Evolutionary conservation across 2,329 filamentous ascomycete genomes (phyloP).

Genomic region (Verticillium klebahnii): DNA sequence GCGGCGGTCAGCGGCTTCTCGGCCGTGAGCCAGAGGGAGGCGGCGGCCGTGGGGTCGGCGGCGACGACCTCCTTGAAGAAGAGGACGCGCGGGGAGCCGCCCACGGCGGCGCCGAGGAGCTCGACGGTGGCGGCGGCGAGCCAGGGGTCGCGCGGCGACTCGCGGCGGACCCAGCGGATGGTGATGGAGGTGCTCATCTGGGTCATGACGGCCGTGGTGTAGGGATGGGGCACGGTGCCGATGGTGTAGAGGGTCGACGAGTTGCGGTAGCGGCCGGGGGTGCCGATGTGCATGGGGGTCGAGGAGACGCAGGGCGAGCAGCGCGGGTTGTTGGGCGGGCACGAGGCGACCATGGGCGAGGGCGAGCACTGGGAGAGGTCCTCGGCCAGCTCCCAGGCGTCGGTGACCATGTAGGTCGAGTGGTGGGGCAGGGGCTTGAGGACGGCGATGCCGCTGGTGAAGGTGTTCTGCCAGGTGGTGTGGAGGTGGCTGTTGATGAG

Average conservation of each 20-base stretch:
- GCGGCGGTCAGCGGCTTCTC: slow-evolving; percentile 60
- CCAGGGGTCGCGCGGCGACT: slow-evolving; percentile 75
- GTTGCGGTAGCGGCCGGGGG: slow-evolving; percentile 66
- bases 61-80: slow-evolving; percentile 80
- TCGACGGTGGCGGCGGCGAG: slow-evolving; percentile 66
- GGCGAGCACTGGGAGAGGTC: slow-evolving; percentile 72
- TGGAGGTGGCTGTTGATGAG: slow-evolving; percentile 86
- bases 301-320: slow-evolving; percentile 71
- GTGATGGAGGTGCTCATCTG: slow-evolving; percentile 58
- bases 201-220: slow-evolving; percentile 69
- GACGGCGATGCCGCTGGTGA: slow-evolving; percentile 71
- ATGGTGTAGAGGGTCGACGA: slow-evolving; percentile 71
- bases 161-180: slow-evolving; percentile 59
- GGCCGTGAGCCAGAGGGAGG: slow-evolving; percentile 79
- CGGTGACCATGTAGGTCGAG: slow-evolving; percentile 67
- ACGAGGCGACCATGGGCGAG: slow-evolving; percentile 69
- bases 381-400: slow-evolving; percentile 67
- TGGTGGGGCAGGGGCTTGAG: slow-evolving; percentile 74
- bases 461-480: slow-evolving; percentile 75
- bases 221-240: slow-evolving; percentile 85
- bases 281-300: slow-evolving; percentile 61
- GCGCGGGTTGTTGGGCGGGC: slow-evolving; percentile 73
- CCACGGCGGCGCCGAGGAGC: slow-evolving; percentile 58
- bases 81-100: slow-evolving; percentile 61
- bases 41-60: slow-evolving; percentile 55